Evolutionary conservation across 331 rosid species (phyloP).

Genomic region (Phaseolus coccineus): DNA sequence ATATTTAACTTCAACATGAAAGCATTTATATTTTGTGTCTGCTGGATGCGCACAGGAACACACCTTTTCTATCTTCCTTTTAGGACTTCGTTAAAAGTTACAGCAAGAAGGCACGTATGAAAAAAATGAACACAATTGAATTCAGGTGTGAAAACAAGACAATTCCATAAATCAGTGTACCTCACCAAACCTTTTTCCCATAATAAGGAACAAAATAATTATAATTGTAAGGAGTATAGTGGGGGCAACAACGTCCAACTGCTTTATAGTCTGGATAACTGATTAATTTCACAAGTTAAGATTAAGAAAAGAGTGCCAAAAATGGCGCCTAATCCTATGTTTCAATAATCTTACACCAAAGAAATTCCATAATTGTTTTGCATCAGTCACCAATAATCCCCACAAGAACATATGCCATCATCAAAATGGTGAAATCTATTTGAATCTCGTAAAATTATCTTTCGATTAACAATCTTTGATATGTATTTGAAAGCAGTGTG

Average conservation of each 20-base stretch:
- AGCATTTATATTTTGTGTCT: too few species aligned
- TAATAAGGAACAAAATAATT: neutral
- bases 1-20: too few species aligned
- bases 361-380: slow-evolving; percentile 24
- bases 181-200: neutral
- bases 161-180: neutral
- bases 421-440: slow-evolving; percentile 90
- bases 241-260: neutral
- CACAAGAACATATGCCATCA: slow-evolving; percentile 84
- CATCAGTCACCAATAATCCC: slow-evolving; percentile 79
- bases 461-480: slow-evolving; percentile 76
- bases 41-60: neutral
- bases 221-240: neutral
- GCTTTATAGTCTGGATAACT: neutral
- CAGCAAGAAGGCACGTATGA: neutral
- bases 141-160: neutral
- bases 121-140: neutral
- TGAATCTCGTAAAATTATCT: slow-evolving; percentile 78
- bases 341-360: neutral
- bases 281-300: neutral
- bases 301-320: neutral
- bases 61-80: neutral
- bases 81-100: neutral
- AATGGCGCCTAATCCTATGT: neutral
- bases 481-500: slow-evolving; percentile 87